phyloP scores from a whole-genome alignment of 768 basidiomycete genomes.

The Leccinum imitatum region DNA sequence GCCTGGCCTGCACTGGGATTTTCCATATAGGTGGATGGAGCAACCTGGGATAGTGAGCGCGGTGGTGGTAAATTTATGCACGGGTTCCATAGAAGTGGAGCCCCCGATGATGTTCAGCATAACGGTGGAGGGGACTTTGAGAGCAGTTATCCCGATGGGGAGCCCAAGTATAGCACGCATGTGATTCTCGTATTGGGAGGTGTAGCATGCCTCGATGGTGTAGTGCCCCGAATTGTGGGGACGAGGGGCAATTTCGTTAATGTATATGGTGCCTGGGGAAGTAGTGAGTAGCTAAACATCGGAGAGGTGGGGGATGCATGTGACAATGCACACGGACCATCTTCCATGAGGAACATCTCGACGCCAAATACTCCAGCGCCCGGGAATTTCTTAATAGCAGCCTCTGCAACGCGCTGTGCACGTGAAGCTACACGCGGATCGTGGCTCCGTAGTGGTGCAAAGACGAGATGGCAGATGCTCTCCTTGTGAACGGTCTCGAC shows the following conservation, averaged over 20 bases:
- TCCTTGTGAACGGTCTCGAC: conserved; percentile 96
- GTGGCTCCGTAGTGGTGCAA: conserved; percentile 73
- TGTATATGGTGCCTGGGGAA: conserved; percentile 62
- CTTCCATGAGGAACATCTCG: conserved; percentile 92
- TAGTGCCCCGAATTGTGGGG: conserved; percentile 99
- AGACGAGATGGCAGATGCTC: conserved; percentile 90
- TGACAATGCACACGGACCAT: conserved; percentile 53
- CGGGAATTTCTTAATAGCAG: conserved; percentile 70
- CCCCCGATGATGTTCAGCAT: conserved; percentile 97
- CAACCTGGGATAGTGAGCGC: conserved; percentile 76
- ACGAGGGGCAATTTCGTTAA: conserved; percentile 97
- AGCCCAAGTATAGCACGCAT: conserved; percentile 90
- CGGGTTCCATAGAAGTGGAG: conserved; percentile 61
- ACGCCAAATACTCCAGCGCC: conserved; percentile 97
- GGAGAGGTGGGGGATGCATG: background rate
- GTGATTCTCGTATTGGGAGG: conserved; percentile 97
- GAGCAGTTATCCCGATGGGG: conserved; percentile 83
- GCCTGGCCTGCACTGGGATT: conserved; percentile 82
- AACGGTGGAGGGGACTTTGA: conserved; percentile 81
- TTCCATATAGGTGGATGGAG: conserved; percentile 91
- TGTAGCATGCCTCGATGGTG: conserved; percentile 95
- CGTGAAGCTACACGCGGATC: conserved; percentile 54
- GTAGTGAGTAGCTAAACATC: background rate
- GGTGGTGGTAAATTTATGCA: conserved; percentile 51
- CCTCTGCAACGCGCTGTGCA: conserved; percentile 75